A percentile compares a stretch with the other conserved stretches of the same genome.
Conservation (phyloP, 192 early-diverging fungal species). For the Glomus cerebriforme region DNA sequence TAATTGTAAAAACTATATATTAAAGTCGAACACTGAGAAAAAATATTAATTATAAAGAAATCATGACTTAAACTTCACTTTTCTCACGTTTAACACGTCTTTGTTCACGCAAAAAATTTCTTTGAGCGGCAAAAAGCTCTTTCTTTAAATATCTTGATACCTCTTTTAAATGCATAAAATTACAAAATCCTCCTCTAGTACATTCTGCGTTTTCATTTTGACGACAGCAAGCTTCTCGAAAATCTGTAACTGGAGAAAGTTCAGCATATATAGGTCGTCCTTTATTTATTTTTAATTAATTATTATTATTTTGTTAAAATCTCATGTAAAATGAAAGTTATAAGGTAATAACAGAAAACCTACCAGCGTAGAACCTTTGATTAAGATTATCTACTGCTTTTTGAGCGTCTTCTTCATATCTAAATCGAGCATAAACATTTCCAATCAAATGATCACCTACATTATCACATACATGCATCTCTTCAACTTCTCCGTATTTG, state of each 20-base stretch:
- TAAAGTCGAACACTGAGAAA: no score
- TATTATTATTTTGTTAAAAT: not conserved
- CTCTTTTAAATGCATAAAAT: constrained; percentile 98
- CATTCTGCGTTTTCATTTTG: constrained; percentile 96
- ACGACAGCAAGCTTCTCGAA: constrained; percentile 96
- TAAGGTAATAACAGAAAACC: not conserved
- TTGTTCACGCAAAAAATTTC: constrained; percentile 54
- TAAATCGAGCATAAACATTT: constrained; percentile 93
- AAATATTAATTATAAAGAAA: not conserved
- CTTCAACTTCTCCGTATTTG: constrained; percentile 95
- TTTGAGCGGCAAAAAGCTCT: constrained; percentile 84
- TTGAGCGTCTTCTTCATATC: constrained; percentile 89
- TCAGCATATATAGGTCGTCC: constrained; percentile 94
- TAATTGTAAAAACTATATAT: not conserved
- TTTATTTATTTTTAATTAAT: constrained; percentile 18
- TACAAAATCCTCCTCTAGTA: constrained; percentile 95
- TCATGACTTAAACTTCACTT: constrained; percentile 37
- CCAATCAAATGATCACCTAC: constrained; percentile 97
- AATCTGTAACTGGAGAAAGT: constrained; percentile 96
- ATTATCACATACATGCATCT: constrained; percentile 98
- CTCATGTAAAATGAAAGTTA: not conserved
- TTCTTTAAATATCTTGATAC: constrained; percentile 75
- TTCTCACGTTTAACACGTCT: constrained; percentile 41
- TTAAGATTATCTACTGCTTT: constrained; percentile 91
- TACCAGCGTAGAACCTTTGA: constrained; percentile 91